Evolutionary conservation across 495 filamentous ascomycete genomes (phyloP).

Genomic region (Penicillium angulare): DNA sequence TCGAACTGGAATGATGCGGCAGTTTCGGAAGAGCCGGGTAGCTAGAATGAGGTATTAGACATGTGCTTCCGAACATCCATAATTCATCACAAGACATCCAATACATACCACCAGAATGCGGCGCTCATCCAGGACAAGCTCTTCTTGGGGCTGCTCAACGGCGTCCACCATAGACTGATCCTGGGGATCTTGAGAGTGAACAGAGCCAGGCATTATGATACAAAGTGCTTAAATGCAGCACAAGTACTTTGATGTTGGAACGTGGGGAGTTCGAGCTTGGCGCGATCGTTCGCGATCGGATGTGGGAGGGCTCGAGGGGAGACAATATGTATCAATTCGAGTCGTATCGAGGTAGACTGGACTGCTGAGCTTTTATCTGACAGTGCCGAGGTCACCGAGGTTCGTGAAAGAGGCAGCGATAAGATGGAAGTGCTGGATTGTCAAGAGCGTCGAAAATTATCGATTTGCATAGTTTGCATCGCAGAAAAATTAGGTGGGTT

Average conservation of each 20-base stretch:
- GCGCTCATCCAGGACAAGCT: conserved; percentile 48
- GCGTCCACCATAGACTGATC: conserved; percentile 60
- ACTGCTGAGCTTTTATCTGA: too few species aligned
- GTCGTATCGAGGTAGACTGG: too few species aligned
- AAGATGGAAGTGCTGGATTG: conserved; percentile 6
- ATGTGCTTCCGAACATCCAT: too few species aligned
- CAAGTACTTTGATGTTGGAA: not conserved
- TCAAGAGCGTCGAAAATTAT: not conserved
- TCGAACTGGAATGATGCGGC: conserved; percentile 85
- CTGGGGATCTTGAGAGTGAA: conserved; percentile 38
- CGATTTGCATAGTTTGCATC: conserved; percentile 16
- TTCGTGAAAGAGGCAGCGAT: not conserved
- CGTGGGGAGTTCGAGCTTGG: not conserved
- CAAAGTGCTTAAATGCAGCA: not conserved
- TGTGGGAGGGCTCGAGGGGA: too few species aligned
- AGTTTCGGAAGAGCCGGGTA: conserved; percentile 68
- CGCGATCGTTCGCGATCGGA: not conserved
- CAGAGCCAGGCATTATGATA: conserved; percentile 41
- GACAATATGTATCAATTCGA: too few species aligned
- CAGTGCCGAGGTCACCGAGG: too few species aligned
- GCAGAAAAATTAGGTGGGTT: conserved; percentile 32
- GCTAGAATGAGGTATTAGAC: conserved; percentile 36
- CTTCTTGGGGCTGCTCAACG: conserved; percentile 39
- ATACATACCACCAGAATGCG: conserved; percentile 56
- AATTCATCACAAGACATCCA: not conserved